These are phyloP conservation scores for Ophiocordyceps robertsii DNA, from an alignment of 2,329 filamentous ascomycete species.

Conservation along the genomic window DNA sequence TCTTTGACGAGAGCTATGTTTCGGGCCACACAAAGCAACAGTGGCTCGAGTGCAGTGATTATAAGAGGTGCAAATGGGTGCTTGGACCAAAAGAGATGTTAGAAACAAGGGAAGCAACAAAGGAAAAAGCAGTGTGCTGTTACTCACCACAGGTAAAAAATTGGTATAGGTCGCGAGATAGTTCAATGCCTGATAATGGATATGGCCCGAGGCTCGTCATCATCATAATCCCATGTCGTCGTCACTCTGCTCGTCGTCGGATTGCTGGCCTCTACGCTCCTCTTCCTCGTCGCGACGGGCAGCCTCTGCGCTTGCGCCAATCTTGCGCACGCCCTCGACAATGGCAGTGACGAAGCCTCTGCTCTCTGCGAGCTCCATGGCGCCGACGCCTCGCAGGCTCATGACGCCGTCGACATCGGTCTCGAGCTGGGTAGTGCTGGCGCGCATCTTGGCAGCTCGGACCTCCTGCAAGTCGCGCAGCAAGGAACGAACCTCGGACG, in stretches of 20 bases:
- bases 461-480: constrained; percentile 77
- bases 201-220: neutral
- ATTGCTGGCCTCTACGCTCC: constrained; percentile 44
- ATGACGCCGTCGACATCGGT: constrained; percentile 59
- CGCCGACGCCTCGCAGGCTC: constrained; percentile 61
- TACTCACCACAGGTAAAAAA: too few species aligned
- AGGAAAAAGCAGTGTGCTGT: too few species aligned
- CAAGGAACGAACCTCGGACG: constrained; percentile 61
- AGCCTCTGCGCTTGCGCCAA: constrained; percentile 70
- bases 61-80: too few species aligned
- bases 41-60: too few species aligned
- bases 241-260: constrained; percentile 47
- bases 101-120: too few species aligned
- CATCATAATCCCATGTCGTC: constrained; percentile 35
- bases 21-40: too few species aligned
- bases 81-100: too few species aligned
- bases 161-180: too few species aligned
- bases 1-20: too few species aligned
- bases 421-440: constrained; percentile 58
- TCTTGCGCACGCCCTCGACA: constrained; percentile 73
- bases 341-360: constrained; percentile 74
- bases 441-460: constrained; percentile 75
- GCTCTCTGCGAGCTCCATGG: constrained; percentile 84
- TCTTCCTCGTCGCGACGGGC: constrained; percentile 67
- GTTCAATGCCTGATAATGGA: too few species aligned